phyloP scores from a whole-genome alignment of 2,329 filamentous ascomycete genomes.

The Aspergillus sergii region DNA sequence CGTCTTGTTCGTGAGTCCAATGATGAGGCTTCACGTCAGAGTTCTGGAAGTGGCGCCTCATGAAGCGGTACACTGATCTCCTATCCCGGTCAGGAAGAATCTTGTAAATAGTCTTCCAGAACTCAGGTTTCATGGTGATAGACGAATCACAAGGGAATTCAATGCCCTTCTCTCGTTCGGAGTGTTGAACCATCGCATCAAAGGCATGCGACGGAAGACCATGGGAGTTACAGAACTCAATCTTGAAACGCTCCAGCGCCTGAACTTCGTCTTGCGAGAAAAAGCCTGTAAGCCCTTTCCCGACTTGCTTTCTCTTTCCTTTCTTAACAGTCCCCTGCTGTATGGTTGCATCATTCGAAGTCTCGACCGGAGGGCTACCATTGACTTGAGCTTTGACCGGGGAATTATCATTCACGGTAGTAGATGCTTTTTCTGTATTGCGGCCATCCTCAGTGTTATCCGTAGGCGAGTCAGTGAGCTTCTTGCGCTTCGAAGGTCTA shows the following conservation, averaged over 20 bases:
- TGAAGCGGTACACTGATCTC: conserved; percentile 45
- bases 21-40: conserved; percentile 39
- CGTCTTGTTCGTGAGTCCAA: conserved; percentile 45
- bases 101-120: conserved; percentile 39
- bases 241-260: conserved; percentile 35
- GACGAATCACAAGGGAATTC: conserved; percentile 27
- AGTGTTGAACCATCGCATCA: conserved; percentile 39
- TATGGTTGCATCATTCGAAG: not conserved
- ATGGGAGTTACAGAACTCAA: conserved; percentile 37
- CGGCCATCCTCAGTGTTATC: conserved; percentile 11
- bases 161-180: conserved; percentile 23
- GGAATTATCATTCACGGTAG: not conserved
- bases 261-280: conserved; percentile 35
- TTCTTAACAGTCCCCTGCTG: conserved; percentile 10
- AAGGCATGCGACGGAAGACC: conserved; percentile 25
- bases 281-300: conserved; percentile 28
- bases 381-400: not conserved
- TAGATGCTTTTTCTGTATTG: conserved; percentile 1
- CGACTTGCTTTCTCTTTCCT: conserved; percentile 6
- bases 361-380: not conserved
- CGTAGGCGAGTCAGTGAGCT: conserved; percentile 18
- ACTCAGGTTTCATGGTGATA: conserved; percentile 33
- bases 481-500: conserved; percentile 32
- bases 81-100: conserved; percentile 40
- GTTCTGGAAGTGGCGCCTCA: conserved; percentile 46